A percentile compares a stretch with the other conserved stretches of the same genome.
Evolutionary conservation across 2,329 filamentous ascomycete genomes (phyloP).

Genomic region (Cercospora berteroae): DNA sequence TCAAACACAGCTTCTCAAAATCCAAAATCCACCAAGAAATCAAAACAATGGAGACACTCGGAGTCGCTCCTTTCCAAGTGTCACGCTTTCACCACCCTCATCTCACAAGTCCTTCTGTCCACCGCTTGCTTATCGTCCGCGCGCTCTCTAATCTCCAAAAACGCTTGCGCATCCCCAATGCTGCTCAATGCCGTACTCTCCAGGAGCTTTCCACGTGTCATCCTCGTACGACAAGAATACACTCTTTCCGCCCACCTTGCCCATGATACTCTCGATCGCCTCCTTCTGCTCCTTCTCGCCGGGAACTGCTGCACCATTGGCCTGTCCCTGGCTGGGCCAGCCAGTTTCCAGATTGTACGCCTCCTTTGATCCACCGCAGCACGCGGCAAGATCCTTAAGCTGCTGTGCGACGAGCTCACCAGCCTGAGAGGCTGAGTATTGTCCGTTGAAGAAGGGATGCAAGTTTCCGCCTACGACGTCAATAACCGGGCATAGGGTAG

Average conservation of each 20-base stretch:
- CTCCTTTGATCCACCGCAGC: constrained; percentile 66
- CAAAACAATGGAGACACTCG: neutral
- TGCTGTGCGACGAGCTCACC: constrained; percentile 74
- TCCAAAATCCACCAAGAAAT: neutral
- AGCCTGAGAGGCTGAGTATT: constrained; percentile 61
- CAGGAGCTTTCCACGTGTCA: constrained; percentile 77
- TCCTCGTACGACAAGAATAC: constrained; percentile 80
- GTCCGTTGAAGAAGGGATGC: constrained; percentile 89
- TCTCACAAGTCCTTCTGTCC: neutral
- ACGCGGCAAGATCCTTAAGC: constrained; percentile 65
- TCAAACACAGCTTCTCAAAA: neutral
- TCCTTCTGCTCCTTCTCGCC: constrained; percentile 63
- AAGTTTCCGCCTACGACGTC: constrained; percentile 84
- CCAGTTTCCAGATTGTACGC: constrained; percentile 86
- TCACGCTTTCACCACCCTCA: neutral
- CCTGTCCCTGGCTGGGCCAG: constrained; percentile 70
- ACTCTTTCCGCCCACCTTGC: constrained; percentile 63
- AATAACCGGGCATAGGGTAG: constrained; percentile 66
- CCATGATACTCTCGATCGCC: constrained; percentile 70
- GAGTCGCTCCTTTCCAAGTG: neutral
- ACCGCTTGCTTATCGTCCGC: neutral
- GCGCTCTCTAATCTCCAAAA: constrained; percentile 18
- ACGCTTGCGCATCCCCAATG: constrained; percentile 65
- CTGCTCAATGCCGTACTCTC: constrained; percentile 71
- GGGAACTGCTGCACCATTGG: constrained; percentile 72